A percentile compares a stretch with the other conserved stretches of the same genome.
phyloP scores from a whole-genome alignment of 768 basidiomycete genomes.

The Rhodotorula diobovata region DNA sequence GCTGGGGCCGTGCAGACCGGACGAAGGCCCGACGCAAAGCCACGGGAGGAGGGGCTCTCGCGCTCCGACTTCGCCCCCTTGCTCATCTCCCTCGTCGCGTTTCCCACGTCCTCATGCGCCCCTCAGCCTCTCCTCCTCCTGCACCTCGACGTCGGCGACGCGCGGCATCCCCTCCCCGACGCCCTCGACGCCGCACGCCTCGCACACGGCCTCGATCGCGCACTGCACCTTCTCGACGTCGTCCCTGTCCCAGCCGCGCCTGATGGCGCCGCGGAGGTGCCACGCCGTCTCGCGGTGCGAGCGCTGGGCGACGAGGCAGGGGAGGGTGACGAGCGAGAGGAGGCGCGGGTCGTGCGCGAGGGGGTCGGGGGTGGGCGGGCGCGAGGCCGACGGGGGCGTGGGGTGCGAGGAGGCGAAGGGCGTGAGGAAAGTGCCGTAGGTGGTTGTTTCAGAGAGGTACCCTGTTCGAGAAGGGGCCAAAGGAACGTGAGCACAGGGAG shows the following conservation, averaged over 20 bases:
- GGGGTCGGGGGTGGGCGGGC: conserved; percentile 14
- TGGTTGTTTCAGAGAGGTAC: conserved; percentile 11
- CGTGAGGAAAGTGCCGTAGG: conserved; percentile 32
- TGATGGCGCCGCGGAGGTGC: conserved; percentile 38
- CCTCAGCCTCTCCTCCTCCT: not conserved
- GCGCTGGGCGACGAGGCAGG: conserved; percentile 23
- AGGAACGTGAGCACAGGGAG: not conserved
- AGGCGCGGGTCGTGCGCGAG: conserved; percentile 9
- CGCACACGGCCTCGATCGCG: conserved; percentile 23
- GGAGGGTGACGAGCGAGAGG: conserved; percentile 30
- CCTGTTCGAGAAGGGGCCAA: not conserved
- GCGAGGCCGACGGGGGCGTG: not conserved
- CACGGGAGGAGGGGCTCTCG: too few relatives aligned
- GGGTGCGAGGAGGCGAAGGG: not conserved
- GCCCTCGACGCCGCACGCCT: conserved; percentile 1
- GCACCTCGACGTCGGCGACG: conserved; percentile 26
- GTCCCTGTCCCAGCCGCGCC: conserved; percentile 30
- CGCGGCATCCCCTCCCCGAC: conserved; percentile 27
- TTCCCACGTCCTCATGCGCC: not conserved
- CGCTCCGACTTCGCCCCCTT: too few relatives aligned
- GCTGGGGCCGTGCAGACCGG: too few relatives aligned
- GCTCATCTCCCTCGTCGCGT: not conserved
- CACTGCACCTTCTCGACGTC: conserved; percentile 36
- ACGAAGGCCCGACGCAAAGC: too few relatives aligned
- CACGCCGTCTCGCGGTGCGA: conserved; percentile 36